Percentiles rank a stretch among this genome's conserved stretches.
These are phyloP conservation scores for Phytomonas sp. DNA, from an alignment of 208 protist genomes.

Conservation along the genomic window DNA sequence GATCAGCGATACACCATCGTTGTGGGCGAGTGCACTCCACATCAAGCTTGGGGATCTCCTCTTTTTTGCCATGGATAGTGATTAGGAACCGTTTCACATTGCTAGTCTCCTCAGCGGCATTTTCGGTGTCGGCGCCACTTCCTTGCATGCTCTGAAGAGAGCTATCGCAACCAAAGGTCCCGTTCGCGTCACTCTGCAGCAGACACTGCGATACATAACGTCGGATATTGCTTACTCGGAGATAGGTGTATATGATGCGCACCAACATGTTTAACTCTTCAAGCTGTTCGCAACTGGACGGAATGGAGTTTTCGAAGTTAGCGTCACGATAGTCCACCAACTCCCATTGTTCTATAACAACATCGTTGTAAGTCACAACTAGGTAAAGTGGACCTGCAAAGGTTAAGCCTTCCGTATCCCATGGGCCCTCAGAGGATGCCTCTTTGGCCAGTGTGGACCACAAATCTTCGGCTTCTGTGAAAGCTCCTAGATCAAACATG, in stretches of 20 bases:
- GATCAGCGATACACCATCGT: slow-evolving; percentile 25
- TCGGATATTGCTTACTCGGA: slow-evolving; percentile 12
- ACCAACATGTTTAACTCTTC: slow-evolving; percentile 30
- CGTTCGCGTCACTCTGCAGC: slow-evolving; percentile 5
- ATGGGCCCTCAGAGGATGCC: neutral
- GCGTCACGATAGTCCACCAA: slow-evolving; percentile 38
- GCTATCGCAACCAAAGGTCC: neutral
- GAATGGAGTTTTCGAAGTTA: slow-evolving; percentile 26
- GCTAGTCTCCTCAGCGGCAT: slow-evolving; percentile 9
- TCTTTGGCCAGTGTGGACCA: slow-evolving; percentile 15
- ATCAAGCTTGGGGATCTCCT: slow-evolving; percentile 20
- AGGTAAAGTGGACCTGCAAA: slow-evolving; percentile 32
- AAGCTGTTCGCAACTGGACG: slow-evolving; percentile 26
- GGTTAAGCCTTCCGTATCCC: neutral
- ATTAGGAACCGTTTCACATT: slow-evolving; percentile 7
- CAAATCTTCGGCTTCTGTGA: slow-evolving; percentile 23
- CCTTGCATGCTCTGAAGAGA: neutral
- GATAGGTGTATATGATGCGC: slow-evolving; percentile 32
- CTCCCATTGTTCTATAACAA: slow-evolving; percentile 33
- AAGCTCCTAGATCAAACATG: slow-evolving; percentile 29
- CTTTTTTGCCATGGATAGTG: slow-evolving; percentile 14
- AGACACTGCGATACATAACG: neutral
- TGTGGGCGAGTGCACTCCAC: slow-evolving; percentile 8
- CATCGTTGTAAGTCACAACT: slow-evolving; percentile 23
- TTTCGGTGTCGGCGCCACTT: slow-evolving; percentile 5